Evolutionary conservation across 2,329 filamentous ascomycete species (phyloP).

Genomic region (Thelonectria olida): DNA sequence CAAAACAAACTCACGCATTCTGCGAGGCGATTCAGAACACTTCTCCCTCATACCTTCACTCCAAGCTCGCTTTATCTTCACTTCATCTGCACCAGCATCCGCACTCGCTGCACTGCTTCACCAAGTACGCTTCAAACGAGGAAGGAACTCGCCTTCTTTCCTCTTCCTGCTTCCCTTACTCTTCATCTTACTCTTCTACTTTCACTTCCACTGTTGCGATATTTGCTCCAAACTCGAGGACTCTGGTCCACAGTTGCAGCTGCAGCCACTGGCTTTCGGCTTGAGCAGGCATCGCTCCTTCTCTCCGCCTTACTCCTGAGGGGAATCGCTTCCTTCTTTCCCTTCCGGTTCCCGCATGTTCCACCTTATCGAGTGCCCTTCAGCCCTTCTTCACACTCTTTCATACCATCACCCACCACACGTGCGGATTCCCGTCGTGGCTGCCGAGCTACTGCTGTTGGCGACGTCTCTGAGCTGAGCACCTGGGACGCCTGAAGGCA

Average conservation of each 20-base stretch:
- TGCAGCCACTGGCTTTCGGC: too few relatives aligned
- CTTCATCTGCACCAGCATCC: not conserved
- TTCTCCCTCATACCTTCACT: not conserved
- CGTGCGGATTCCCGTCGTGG: not conserved
- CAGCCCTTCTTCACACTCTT: not conserved
- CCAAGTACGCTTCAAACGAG: not conserved
- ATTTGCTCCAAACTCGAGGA: not conserved
- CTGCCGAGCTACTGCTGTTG: not conserved
- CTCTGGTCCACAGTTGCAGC: not conserved
- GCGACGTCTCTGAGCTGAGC: not conserved
- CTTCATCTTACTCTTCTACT: not conserved
- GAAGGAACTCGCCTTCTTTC: not conserved
- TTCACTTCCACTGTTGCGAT: not conserved
- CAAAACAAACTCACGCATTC: not conserved
- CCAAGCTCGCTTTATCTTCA: not conserved
- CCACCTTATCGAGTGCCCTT: not conserved
- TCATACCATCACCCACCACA: too few relatives aligned
- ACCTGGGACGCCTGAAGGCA: not conserved
- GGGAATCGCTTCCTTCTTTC: not conserved
- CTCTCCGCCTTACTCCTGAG: not conserved
- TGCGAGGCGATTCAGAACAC: constrained; percentile 9
- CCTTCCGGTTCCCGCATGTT: not conserved
- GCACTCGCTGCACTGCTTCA: not conserved
- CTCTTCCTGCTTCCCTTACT: not conserved
- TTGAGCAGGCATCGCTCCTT: not conserved